A percentile compares a stretch with the other conserved stretches of the same genome.
Evolutionary conservation across 345 rosid genomes (phyloP).

Genomic region (Citropsis articulata): DNA sequence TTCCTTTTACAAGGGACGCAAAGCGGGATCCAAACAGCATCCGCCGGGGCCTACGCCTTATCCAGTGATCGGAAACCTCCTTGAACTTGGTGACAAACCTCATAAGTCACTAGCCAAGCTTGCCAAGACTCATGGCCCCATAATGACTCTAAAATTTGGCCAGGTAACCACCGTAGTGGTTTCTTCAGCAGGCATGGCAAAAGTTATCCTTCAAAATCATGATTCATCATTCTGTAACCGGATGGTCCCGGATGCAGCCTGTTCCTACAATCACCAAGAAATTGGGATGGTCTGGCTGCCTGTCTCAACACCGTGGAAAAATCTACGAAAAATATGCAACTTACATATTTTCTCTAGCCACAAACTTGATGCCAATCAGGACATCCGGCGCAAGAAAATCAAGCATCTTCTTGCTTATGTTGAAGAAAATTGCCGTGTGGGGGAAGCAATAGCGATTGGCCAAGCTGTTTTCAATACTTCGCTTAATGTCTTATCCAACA

Average conservation of each 20-base stretch:
- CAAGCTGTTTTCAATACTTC: background rate
- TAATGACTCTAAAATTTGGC: too few relatives aligned
- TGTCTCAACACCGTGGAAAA: background rate
- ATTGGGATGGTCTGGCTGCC: background rate
- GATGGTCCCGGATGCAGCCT: background rate
- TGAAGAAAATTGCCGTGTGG: background rate
- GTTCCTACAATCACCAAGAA: background rate
- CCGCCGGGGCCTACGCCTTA: too few relatives aligned
- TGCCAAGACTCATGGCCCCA: too few relatives aligned
- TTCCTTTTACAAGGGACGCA: background rate
- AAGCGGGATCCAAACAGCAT: too few relatives aligned
- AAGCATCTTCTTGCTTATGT: background rate
- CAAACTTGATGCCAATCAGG: background rate
- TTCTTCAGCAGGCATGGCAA: background rate
- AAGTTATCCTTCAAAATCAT: background rate
- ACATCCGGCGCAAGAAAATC: too few relatives aligned
- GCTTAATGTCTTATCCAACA: background rate
- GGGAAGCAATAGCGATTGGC: too few relatives aligned
- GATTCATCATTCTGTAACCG: too few relatives aligned
- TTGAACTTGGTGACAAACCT: too few relatives aligned
- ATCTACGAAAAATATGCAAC: too few relatives aligned
- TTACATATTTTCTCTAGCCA: too few relatives aligned
- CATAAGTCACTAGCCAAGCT: too few relatives aligned
- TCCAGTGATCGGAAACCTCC: too few relatives aligned
- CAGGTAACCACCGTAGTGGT: background rate